Evolutionary conservation across 225 moss, liverwort and hornwort genomes (phyloP), one percentile per base, ranked within the genome.

Genomic region (Marchantia paleacea): DNA sequence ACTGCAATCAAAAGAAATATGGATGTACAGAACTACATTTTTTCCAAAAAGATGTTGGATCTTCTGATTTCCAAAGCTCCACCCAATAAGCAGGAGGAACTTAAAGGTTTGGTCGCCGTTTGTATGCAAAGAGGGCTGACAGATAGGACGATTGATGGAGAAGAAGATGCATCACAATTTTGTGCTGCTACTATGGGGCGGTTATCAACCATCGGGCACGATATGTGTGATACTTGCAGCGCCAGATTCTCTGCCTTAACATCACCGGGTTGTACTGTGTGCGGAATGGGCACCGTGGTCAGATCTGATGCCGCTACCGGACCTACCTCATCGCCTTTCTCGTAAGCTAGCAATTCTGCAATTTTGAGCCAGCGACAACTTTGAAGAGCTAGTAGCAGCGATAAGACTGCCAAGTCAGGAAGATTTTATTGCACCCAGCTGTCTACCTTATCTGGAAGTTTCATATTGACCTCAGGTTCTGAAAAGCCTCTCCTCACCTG

Each of bases 1-100:
- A 99, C 99, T 76, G 92, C 99, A 3, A 99, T 99, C 12, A 99
- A 99, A 83, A 86, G 94, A 75, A 99, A 99, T 71, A 99, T 99
- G 99, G 99, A 99, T 75, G 95, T 99, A 64, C 99, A 99, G 77
- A 99, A 99, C 78, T 99, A 94, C 68, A 87, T 89, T 6, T 99
- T 93, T 81, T 92, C 99, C 7, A 99, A 99, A 69, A 95, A 94
- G 84, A 92, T 99, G 92, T 87, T 99, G 28, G 95, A 95, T 85
- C 81, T 99, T 81, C 91, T 99, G 28, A 84, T 99, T 49, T 92
- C 95, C 15, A 99, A 95, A 84, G 95, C 99, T 64, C 99, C 99
- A 80, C 80, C 80, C 60, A 93, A 94, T 89, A 99, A 99, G 91
- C 99, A 95, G 84, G 95, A 92, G 80, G 99, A 99, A 80, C 82